Evolutionary conservation across 1,284 basidiomycete genomes (phyloP), one percentile per base, ranked within the genome.

Genomic region (Sphaerobolus stellatus): DNA sequence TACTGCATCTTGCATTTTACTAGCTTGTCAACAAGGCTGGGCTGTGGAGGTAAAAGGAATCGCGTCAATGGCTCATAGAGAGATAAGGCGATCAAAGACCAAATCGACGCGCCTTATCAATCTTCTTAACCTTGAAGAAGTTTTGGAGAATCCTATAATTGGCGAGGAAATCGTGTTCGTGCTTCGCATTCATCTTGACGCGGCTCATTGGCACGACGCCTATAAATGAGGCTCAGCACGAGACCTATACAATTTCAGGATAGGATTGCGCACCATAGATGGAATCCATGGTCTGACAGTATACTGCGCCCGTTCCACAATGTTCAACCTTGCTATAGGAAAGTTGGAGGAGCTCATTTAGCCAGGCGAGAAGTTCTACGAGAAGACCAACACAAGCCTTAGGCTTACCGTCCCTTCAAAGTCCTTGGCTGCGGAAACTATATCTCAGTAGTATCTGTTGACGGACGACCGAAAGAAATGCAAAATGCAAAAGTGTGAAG

Each of bases 1-100:
- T 74, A 90, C 88, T 98, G 97, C 96, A 99, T 99, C 78, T 98
- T 98, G 80, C 96, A 99, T 75, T 96, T 96, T 46, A 94, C 85
- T 51, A 99, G 83, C 64, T 81, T 88, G 62, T 98, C 95, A 27
- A 99, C 90, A 1, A 84, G 91, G 66, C 99, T 95, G 14, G 96
- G 95, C 92, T 96, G 58, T n/a, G 47, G 22, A 36, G 30, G 49
- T 25, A 7, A 46, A 43, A 50, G 48, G 36, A 9, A n/a, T n/a
- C n/a, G 45, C 25, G 31, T 50, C 27, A 48, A 48, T 18, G 16
- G 31, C 14, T 30, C 28, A 44, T 27, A n/a, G n/a, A n/a, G n/a
- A n/a, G n/a, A 24, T 25, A 45, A n/a, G 40, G 13, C 6, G 44
- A 28, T 31, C 29, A 45, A 38, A 50, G 31, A 33, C n/a, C n/a